These are phyloP conservation scores for Fusarium palustre DNA, from an alignment of 2,329 filamentous ascomycete species.

Conservation along the genomic window DNA sequence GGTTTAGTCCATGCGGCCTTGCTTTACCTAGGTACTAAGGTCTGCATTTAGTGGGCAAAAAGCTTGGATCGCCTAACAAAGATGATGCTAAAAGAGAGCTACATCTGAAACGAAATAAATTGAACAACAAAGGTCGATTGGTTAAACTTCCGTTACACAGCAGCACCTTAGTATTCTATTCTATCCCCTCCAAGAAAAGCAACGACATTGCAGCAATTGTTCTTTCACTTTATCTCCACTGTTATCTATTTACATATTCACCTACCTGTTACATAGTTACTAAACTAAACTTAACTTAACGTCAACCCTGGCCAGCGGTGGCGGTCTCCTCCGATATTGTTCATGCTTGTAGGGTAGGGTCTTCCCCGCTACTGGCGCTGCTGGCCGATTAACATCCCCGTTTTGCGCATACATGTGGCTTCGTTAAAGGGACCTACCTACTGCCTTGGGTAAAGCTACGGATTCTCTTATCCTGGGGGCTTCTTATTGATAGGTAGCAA, in stretches of 20 bases:
- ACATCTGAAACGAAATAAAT: background rate
- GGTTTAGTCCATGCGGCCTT: conserved; percentile 1
- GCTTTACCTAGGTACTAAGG: too few relatives aligned
- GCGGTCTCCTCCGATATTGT: conserved; percentile 38
- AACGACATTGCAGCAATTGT: background rate
- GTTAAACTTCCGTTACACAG: background rate
- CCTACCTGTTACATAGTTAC: background rate
- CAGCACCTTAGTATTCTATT: background rate
- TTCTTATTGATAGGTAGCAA: conserved; percentile 28
- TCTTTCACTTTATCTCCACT: conserved; percentile 6
- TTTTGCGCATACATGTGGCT: conserved; percentile 42
- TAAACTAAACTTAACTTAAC: background rate
- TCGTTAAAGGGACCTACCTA: conserved; percentile 34
- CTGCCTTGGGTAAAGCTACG: conserved; percentile 32
- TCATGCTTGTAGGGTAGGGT: conserved; percentile 18
- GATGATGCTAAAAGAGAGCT: conserved; percentile 21
- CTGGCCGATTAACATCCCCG: conserved; percentile 35
- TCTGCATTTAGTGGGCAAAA: background rate
- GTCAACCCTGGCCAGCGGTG: conserved; percentile 7
- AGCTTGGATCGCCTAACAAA: conserved; percentile 22
- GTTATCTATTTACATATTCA: conserved; percentile 8
- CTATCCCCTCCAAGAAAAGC: background rate
- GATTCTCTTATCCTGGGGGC: conserved; percentile 37
- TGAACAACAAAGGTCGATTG: background rate
- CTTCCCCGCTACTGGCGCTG: conserved; percentile 24